These are phyloP conservation scores for Escallonia herrerae DNA, from an alignment of 129 eudicot genomes.

Conservation along the genomic window DNA sequence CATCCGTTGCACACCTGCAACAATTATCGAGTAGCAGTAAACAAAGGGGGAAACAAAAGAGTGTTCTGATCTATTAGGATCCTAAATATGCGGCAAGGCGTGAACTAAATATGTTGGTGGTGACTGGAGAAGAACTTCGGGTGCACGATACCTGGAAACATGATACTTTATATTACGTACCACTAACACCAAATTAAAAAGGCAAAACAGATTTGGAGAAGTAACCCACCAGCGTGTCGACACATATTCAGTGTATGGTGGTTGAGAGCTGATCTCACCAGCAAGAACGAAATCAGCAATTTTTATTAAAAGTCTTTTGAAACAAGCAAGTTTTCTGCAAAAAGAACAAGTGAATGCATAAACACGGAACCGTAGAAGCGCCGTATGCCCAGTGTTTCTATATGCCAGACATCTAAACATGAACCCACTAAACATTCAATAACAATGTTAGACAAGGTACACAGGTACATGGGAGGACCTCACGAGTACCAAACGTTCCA, in stretches of 20 bases:
- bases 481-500: conserved; percentile 68
- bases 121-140: conserved; percentile 93
- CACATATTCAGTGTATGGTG: conserved; percentile 96
- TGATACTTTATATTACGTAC: conserved; percentile 9
- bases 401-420: too few species aligned
- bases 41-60: too few species aligned
- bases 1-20: conserved; percentile 53
- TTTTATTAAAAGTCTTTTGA: conserved; percentile 74
- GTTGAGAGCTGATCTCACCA: conserved; percentile 74
- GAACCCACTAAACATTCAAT: too few species aligned
- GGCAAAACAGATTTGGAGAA: conserved; percentile 2
- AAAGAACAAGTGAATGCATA: not conserved
- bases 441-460: too few species aligned
- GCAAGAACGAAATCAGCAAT: conserved; percentile 99
- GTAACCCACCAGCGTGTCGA: conserved; percentile 95
- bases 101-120: too few species aligned
- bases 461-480: too few species aligned
- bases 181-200: not conserved
- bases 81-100: too few species aligned
- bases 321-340: conserved; percentile 83
- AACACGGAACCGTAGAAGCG: too few species aligned
- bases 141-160: conserved; percentile 83
- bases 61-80: too few species aligned
- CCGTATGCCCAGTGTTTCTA: too few species aligned
- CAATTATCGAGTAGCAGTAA: too few species aligned